Conservation (phyloP, 176 grass and related monocot species). For the Hyparrhenia diplandra region DNA sequence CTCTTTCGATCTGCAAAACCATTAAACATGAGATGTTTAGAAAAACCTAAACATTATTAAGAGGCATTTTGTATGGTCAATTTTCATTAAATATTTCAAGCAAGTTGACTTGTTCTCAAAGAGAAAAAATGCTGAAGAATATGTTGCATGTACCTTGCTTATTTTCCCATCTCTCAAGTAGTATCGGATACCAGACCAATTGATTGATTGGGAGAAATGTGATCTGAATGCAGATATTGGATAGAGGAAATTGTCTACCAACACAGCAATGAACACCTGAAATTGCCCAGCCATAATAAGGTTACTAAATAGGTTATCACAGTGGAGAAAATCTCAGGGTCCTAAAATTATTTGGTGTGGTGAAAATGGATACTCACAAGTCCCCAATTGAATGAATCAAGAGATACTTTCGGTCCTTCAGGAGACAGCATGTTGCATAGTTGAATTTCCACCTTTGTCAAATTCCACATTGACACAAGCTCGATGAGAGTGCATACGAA, state of each 20-base stretch:
- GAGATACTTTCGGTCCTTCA: constrained; percentile 71
- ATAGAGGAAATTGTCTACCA: constrained; percentile 95
- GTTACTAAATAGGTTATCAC: neutral
- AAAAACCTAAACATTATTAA: neutral
- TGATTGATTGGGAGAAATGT: constrained; percentile 91
- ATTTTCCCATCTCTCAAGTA: constrained; percentile 96
- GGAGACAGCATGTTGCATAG: constrained; percentile 95
- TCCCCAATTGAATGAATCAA: constrained; percentile 91
- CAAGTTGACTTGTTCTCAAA: too few species aligned
- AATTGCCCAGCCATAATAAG: neutral
- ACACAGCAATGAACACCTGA: constrained; percentile 87
- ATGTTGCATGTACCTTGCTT: constrained; percentile 60
- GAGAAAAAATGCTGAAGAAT: neutral
- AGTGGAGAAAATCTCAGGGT: neutral
- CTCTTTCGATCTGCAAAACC: constrained; percentile 76
- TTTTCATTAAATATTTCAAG: too few species aligned
- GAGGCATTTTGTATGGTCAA: neutral
- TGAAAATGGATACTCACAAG: constrained; percentile 63
- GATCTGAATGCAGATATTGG: constrained; percentile 80
- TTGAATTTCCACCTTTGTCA: constrained; percentile 92
- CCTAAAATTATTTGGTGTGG: neutral
- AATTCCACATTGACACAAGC: constrained; percentile 95
- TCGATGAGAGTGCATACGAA: constrained; percentile 81
- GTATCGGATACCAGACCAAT: constrained; percentile 95
- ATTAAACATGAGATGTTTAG: constrained; percentile 14